Conservation (phyloP, 805 yeast species). For the Kuraishia cidri region DNA sequence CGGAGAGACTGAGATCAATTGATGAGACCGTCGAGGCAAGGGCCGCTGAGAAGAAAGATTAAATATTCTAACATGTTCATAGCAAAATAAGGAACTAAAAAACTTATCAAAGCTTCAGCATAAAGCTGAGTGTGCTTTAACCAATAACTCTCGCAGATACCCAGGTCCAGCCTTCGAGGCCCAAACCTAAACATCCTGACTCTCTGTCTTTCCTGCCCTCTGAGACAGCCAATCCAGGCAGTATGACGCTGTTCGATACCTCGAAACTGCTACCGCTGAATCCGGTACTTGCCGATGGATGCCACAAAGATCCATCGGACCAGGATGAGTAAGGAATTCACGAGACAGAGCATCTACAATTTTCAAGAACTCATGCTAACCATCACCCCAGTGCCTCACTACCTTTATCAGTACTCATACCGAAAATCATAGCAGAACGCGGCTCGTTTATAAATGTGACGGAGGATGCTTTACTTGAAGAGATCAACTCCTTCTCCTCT, state of each 20-base stretch:
- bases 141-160: no score
- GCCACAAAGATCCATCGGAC: conserved; percentile 6
- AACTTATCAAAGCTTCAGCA: no score
- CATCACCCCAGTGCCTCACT: conserved; percentile 10
- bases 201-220: no score
- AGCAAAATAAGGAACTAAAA: no score
- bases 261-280: not conserved
- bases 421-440: conserved; percentile 48
- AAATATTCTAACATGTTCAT: conserved; percentile 7
- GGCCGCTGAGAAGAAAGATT: conserved; percentile 3
- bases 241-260: no score
- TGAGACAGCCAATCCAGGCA: no score
- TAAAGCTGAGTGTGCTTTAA: no score
- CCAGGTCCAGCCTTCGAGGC: no score
- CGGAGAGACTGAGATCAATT: conserved; percentile 81
- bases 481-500: conserved; percentile 20
- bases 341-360: not conserved
- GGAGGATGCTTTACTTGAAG: conserved; percentile 41
- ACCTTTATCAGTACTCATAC: conserved; percentile 45
- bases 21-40: no score
- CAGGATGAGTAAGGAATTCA: conserved; percentile 6
- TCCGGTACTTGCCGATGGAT: conserved; percentile 5
- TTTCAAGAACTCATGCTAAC: no score
- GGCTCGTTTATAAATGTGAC: conserved; percentile 51
- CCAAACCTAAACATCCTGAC: no score